Evolutionary conservation across 306 rosid species (phyloP), one percentile per base, ranked within the genome.

Genomic region (Purshia tridentata): DNA sequence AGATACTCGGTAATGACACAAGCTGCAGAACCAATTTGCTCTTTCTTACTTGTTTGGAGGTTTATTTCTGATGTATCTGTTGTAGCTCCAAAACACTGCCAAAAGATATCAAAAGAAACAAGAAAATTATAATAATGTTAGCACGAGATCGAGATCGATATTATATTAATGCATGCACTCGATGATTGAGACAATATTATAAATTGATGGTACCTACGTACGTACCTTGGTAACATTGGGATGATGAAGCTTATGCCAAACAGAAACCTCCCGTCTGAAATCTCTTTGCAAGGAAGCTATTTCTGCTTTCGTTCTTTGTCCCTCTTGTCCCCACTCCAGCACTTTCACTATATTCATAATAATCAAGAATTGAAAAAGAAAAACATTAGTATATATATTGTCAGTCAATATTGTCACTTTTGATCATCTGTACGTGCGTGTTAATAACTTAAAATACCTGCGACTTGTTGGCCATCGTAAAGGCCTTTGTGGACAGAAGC

Each of bases 201-300:
- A n/a, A n/a, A n/a, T n/a, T n/a, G n/a, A 29, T 29, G 35, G 1
- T 29, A n/a, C n/a, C n/a, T n/a, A n/a, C n/a, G n/a, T n/a, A 29
- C 9, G 16, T 57, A 57, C 76, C 76, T 46, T 67, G 5, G 66
- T 70, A 67, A 76, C n/a, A 40, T 76, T 76, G 13, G 72, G 67
- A 47, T 76, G 73, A 5, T 76, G 68, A 76, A 75, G 79, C 42
- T 37, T 46, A 37, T 67, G 48, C 79, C 73, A 75, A 46, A 67
- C 50, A 8, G 45, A 46, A 75, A 75, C 42, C 67, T 67, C 68
- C 2, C 42, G 67, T 9, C 14, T 60, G 13, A 75, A 67, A 67
- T 69, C 47, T 16, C 42, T 58, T 16, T 58, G 0, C 10, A 58
- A 58, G 35, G 42, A 58, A 58, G 9, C 64, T 58, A 12, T 58